Percentiles rank a stretch among this genome's conserved stretches.
Conservation (phyloP, 2,329 filamentous ascomycete species). For the Parafenestella ontariensis region DNA sequence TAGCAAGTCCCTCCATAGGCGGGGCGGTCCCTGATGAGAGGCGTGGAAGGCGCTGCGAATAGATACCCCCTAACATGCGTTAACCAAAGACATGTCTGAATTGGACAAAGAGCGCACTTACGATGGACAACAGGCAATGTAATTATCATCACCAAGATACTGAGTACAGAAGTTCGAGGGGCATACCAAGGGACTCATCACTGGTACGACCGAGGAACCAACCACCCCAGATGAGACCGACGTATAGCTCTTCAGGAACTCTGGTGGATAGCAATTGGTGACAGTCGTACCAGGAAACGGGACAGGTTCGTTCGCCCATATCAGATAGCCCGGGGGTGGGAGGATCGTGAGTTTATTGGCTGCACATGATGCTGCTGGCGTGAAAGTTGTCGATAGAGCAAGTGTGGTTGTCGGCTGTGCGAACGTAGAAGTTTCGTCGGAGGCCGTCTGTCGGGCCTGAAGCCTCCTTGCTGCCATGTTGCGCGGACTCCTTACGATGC, state of each 20-base stretch:
- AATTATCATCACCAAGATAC: constrained; percentile 24
- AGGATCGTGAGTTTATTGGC: constrained; percentile 30
- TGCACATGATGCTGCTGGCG: constrained; percentile 31
- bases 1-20: constrained; percentile 38
- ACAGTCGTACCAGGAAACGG: constrained; percentile 25
- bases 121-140: constrained; percentile 39
- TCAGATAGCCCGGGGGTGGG: constrained; percentile 27
- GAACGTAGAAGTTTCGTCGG: neutral
- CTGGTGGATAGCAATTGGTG: constrained; percentile 32
- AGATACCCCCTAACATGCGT: constrained; percentile 19
- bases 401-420: constrained; percentile 18
- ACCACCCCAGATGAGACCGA: constrained; percentile 13
- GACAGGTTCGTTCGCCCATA: constrained; percentile 38
- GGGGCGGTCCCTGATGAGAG: constrained; percentile 25
- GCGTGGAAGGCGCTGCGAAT: constrained; percentile 22
- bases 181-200: constrained; percentile 35
- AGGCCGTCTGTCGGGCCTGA: neutral
- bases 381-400: constrained; percentile 35
- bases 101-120: constrained; percentile 15
- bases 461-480: constrained; percentile 1
- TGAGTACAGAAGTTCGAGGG: constrained; percentile 31
- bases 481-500: no score
- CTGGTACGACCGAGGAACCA: constrained; percentile 29
- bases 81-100: no score
- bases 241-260: constrained; percentile 31